These are phyloP conservation scores for Sungouiozyma intestinalis DNA, from an alignment of 805 yeast species.

Conservation along the genomic window DNA sequence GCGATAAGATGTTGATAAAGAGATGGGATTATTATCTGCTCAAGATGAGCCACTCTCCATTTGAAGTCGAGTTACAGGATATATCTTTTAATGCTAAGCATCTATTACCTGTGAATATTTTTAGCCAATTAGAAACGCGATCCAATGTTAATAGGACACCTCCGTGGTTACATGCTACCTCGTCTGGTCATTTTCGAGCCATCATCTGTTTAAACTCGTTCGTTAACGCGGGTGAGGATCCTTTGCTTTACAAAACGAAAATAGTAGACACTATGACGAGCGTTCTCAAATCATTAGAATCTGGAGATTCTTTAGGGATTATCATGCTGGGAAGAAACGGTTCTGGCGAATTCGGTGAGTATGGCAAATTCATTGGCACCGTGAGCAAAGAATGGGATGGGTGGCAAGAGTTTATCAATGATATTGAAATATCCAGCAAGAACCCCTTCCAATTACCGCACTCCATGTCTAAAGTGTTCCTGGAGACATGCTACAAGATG, in stretches of 20 bases:
- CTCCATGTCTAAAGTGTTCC: conserved; percentile 10
- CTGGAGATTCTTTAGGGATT: conserved; percentile 37
- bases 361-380: conserved; percentile 40
- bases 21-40: conserved; percentile 34
- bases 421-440: conserved; percentile 22
- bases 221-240: background rate
- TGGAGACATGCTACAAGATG: conserved; percentile 19
- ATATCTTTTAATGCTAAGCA: conserved; percentile 44
- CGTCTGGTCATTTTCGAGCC: conserved; percentile 30
- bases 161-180: conserved; percentile 13
- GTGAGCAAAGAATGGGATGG: conserved; percentile 37
- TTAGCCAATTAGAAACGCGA: background rate
- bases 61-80: conserved; percentile 27
- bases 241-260: conserved; percentile 15
- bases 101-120: conserved; percentile 22
- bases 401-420: conserved; percentile 36
- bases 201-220: conserved; percentile 32
- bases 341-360: conserved; percentile 24
- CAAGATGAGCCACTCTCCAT: conserved; percentile 1
- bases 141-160: background rate
- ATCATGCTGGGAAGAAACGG: conserved; percentile 40
- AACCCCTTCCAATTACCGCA: conserved; percentile 12
- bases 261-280: conserved; percentile 21
- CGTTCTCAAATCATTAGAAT: conserved; percentile 24
- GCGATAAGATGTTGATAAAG: conserved; percentile 23